Base-by-base conservation (phyloP, 768 basidiomycete genomes). In the Chalciporus pseudorubinellus region DNA sequence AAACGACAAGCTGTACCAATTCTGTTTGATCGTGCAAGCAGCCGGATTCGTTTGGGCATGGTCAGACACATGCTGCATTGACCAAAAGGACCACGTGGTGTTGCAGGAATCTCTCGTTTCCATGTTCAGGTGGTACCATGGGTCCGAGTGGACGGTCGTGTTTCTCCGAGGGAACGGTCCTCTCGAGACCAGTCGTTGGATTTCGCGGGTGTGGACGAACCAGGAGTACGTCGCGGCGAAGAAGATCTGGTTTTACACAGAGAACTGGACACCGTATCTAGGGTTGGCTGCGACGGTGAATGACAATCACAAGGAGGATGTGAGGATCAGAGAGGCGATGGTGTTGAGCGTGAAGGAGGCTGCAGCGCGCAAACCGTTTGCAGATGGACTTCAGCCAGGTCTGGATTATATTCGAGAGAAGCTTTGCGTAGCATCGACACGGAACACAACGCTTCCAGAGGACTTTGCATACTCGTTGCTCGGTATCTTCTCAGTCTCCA, bases 181-280 rank as follows among this genome's bases (percentile, higher is more conserved):
- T 8, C 42, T 57, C 4, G 9, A 11, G 16, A 33, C 3, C 22
- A 48, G 54, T 12, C 18, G 31, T 4, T 58, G 50, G 57, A 46
- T 46, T 14, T 42, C 42, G 11, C 33, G 49, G 0, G 48, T 6
- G 1, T 48, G 43, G 46, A 48, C 52, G 6, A 12, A 57, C 2
- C 55, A 59, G n/a, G 57, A 59, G 45, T 59, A 59, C 14, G 48
- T 51, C 3, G 56, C 57, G 0, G 47, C 58, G 22, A 59, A 47
- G 11, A 48, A 36, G 5, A 39, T 59, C 14, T 38, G 36, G 13
- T 55, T 59, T 33, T 59, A 59, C 22, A 46, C 46, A 1, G 40
- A 49, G 8, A 48, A 52, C 6, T 57, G 55, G 57, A 29, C 13
- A 1, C 51, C 34, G 1, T 57, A 59, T 29, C 3, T 53, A n/a